Base-by-base conservation (phyloP, 805 yeast genomes). In the Lachancea cidri region DNA sequence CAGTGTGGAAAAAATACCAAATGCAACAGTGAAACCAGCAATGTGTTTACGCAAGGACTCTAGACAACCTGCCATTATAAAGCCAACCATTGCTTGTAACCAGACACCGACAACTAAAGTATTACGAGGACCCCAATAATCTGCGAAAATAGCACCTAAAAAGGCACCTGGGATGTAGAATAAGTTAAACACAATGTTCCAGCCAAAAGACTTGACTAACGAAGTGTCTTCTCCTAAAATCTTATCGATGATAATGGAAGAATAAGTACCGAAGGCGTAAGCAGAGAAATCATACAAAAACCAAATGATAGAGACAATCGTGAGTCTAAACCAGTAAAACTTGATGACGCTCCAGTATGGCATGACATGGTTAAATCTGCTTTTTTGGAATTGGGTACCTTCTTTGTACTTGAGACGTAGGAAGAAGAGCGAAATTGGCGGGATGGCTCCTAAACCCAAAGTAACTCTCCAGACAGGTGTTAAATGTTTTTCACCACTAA, bases 161-260 rank as follows among this genome's bases (percentile, higher is more conserved):
- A 87, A 76, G 1, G 95, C 74, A 52, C 97, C 98, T 11, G 97
- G 97, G 29, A 89, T 66, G 64, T 89, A 88, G 65, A 91, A 89
- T 54, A 84, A 68, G 65, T 87, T 86, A 55, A 89, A 74, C 5
- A 91, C 91, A 45, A 85, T 83, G 62, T 83, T 86, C 97, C 96
- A 91, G 38, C 96, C 96, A 65, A 87, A 86, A 17, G 85, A 74
- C 61, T 79, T 74, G 66, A 81, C 81, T 44, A 86, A 65, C 50
- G 82, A 74, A 33, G 75, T 73, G 39, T 72, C 77, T 8, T 79
- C 75, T 30, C 73, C 70, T 45, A 85, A 74, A 41, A 83, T 68
- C 31, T 67, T 58, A 31, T 68, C 67, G 48, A 88, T 67, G 52
- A 91, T 86, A 45, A 76, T 74, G 9, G 89, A 68, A 5, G 95